Evolutionary conservation across 805 yeast species (phyloP).

Genomic region (Candida nemodendra): DNA sequence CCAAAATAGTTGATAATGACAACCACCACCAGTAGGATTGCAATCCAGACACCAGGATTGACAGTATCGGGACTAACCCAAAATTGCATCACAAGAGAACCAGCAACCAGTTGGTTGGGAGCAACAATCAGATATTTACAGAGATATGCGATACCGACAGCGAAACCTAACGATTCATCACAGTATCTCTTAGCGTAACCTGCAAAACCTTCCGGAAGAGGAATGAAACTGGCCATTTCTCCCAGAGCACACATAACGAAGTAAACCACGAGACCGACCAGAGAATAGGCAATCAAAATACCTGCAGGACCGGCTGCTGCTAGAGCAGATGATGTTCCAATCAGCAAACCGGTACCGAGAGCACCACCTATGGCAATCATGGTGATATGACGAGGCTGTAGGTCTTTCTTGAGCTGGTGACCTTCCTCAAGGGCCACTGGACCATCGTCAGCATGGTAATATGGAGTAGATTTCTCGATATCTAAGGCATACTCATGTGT

Average conservation of each 20-base stretch:
- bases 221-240: slow-evolving; percentile 55
- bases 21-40: slow-evolving; percentile 43
- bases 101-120: slow-evolving; percentile 59
- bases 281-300: slow-evolving; percentile 58
- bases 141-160: slow-evolving; percentile 54
- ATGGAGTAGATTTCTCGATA: slow-evolving; percentile 39
- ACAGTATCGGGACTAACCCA: slow-evolving; percentile 48
- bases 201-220: slow-evolving; percentile 55
- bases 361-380: slow-evolving; percentile 82
- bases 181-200: slow-evolving; percentile 53
- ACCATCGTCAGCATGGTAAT: slow-evolving; percentile 20
- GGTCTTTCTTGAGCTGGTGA: slow-evolving; percentile 43
- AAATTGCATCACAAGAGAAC: slow-evolving; percentile 51
- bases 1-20: slow-evolving; percentile 44
- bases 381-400: slow-evolving; percentile 50
- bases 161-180: slow-evolving; percentile 54
- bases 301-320: slow-evolving; percentile 70
- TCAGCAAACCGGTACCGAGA: slow-evolving; percentile 74
- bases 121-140: slow-evolving; percentile 52
- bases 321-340: slow-evolving; percentile 73
- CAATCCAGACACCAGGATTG: slow-evolving; percentile 55
- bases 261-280: slow-evolving; percentile 70
- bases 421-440: slow-evolving; percentile 43
- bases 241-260: slow-evolving; percentile 60
- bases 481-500: slow-evolving; percentile 49